phyloP scores from a whole-genome alignment of 495 filamentous ascomycete genomes.

The Amorphotheca resinae region DNA sequence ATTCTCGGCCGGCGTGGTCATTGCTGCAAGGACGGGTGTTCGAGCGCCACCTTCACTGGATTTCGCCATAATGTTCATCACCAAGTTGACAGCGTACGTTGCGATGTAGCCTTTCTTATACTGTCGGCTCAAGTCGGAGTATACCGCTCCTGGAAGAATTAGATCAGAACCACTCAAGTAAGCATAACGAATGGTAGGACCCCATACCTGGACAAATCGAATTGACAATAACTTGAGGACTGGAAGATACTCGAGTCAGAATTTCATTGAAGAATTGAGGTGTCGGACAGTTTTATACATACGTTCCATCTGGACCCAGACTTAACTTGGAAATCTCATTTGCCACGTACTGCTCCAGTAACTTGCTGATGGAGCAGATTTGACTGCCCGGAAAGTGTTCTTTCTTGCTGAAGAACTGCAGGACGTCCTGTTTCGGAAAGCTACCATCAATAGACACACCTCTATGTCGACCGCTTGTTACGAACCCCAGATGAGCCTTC shows the following conservation, averaged over 20 bases:
- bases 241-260: conserved; percentile 2
- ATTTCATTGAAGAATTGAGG: neutral
- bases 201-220: conserved; percentile 28
- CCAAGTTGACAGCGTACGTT: conserved; percentile 8
- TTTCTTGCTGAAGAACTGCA: conserved; percentile 21
- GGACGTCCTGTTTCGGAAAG: conserved; percentile 17
- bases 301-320: conserved; percentile 19
- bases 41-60: conserved; percentile 25
- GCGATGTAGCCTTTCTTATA: conserved; percentile 15
- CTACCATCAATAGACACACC: conserved; percentile 10
- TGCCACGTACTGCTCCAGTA: conserved; percentile 27
- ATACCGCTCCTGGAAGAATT: conserved; percentile 22
- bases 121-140: conserved; percentile 25
- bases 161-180: neutral
- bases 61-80: conserved; percentile 19
- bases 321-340: conserved; percentile 25
- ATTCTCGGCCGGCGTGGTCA: conserved; percentile 20
- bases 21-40: conserved; percentile 23
- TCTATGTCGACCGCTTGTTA: conserved; percentile 17
- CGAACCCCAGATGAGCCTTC: conserved; percentile 19
- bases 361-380: conserved; percentile 26
- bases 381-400: conserved; percentile 19
- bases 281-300: neutral
- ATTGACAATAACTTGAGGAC: conserved; percentile 31
- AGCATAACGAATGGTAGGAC: neutral